Percentiles rank a stretch among this genome's conserved stretches.
These are phyloP conservation scores for Fusarium brevicatenulatum DNA, from an alignment of 2,329 filamentous ascomycete genomes.

Conservation along the genomic window DNA sequence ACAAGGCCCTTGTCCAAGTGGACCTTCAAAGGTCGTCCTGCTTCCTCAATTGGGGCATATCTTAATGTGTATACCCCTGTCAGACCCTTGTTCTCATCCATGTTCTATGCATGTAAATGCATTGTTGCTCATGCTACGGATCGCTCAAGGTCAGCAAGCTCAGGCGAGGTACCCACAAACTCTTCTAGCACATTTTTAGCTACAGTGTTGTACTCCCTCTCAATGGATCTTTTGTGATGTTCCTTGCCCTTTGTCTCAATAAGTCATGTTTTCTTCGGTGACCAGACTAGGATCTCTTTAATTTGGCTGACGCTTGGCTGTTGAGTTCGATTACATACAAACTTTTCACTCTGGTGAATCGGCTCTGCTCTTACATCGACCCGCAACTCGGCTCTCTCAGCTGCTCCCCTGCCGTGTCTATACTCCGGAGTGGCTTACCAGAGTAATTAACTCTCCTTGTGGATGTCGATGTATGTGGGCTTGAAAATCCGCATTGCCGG, in stretches of 20 bases:
- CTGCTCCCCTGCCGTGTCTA: slow-evolving; percentile 15
- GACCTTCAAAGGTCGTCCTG: slow-evolving; percentile 34
- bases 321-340: slow-evolving; percentile 24
- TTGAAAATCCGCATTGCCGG: slow-evolving; percentile 10
- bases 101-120: slow-evolving; percentile 39
- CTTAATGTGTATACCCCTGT: slow-evolving; percentile 28
- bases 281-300: slow-evolving; percentile 9
- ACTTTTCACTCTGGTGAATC: slow-evolving; percentile 7
- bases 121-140: slow-evolving; percentile 38
- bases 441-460: slow-evolving; percentile 28
- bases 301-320: slow-evolving; percentile 21
- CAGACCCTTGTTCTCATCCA: slow-evolving; percentile 23
- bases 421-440: slow-evolving; percentile 29
- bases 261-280: slow-evolving; percentile 10
- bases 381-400: slow-evolving; percentile 16
- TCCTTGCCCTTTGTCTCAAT: slow-evolving; percentile 18
- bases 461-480: slow-evolving; percentile 23
- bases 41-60: slow-evolving; percentile 35
- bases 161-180: slow-evolving; percentile 35
- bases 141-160: slow-evolving; percentile 25
- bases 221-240: slow-evolving; percentile 32
- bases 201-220: slow-evolving; percentile 24
- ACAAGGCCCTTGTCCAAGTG: slow-evolving; percentile 23
- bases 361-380: slow-evolving; percentile 11
- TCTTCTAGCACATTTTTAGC: slow-evolving; percentile 37